Evolutionary conservation across 1,139 yeast species (phyloP).

Genomic region (Blastobotrys serpentis): DNA sequence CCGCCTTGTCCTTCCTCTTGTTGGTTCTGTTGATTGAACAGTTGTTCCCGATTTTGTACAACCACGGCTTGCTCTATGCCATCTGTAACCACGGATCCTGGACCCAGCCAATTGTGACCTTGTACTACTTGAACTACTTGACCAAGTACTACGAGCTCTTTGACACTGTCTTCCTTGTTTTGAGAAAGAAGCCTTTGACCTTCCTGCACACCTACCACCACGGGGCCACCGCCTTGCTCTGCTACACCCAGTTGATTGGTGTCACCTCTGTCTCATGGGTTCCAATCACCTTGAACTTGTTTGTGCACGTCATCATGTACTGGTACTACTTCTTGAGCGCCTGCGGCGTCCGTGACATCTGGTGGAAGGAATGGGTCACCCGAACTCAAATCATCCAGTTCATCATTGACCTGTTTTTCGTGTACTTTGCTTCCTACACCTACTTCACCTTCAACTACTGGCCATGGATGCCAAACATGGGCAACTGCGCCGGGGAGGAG

Average conservation of each 20-base stretch:
- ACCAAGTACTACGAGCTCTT: constrained; percentile 65
- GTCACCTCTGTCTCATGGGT: constrained; percentile 92
- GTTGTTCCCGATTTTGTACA: constrained; percentile 71
- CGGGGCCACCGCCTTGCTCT: constrained; percentile 94
- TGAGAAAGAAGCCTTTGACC: constrained; percentile 81
- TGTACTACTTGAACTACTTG: constrained; percentile 55
- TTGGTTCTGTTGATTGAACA: constrained; percentile 78
- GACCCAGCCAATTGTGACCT: constrained; percentile 78
- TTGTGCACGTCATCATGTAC: constrained; percentile 96
- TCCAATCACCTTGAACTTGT: constrained; percentile 82
- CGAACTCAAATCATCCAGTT: constrained; percentile 94
- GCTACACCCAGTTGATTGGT: constrained; percentile 93
- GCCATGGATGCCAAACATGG: constrained; percentile 69
- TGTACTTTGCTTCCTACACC: constrained; percentile 84
- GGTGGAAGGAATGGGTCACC: constrained; percentile 99
- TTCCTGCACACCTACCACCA: constrained; percentile 96
- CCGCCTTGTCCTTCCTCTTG: constrained; percentile 65
- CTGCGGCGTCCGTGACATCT: constrained; percentile 81
- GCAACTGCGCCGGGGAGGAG: constrained; percentile 90
- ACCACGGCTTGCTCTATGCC: constrained; percentile 80
- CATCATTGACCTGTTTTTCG: constrained; percentile 81
- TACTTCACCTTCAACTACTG: constrained; percentile 43
- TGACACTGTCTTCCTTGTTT: constrained; percentile 88
- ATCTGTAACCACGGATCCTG: constrained; percentile 80
- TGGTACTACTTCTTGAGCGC: constrained; percentile 95